Base-by-base conservation (phyloP, 306 rosid species). In the Sicyos edulis region DNA sequence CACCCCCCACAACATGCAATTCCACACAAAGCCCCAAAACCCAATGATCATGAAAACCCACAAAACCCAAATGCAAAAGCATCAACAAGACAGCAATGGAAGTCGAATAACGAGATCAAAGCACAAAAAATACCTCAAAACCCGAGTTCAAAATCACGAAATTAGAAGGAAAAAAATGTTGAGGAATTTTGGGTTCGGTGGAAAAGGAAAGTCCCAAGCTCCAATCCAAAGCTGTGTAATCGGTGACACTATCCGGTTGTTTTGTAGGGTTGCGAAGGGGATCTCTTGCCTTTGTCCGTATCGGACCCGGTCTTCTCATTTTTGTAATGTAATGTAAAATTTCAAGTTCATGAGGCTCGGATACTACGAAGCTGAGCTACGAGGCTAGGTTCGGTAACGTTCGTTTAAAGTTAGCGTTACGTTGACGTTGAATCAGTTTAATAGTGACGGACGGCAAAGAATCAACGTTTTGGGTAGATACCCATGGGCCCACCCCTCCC, bases 381-480 rank as follows among this genome's bases (percentile, higher is more conserved):
- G 71, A 21, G 40, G 34, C 20, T 66, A 21, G 72, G 42, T 49
- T 68, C 22, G 72, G 45, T 40, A 40, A 40, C 45, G 45, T 40
- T 3, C 45, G 45, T 40, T 8, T 6, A 6, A 40, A 40, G 45
- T 40, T 40, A 40, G 45, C 45, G 45, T 40, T 40, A 40, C 45
- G 7, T 40, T 40, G 45, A 47, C 72, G 72, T 68, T 49, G 21
- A 47, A 22, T 22, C 20, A 21, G 14, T 21, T 4, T 13, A 68
- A 61, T 8, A 21, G 14, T 49, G 72, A 68, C 72, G 40, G 72
- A 68, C 72, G 72, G 72, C 72, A 47, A 4, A 68, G 57, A 68
- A 68, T 68, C 72, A 68, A 68, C 72, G 56, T 68, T 68, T 47
- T 13, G 4, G 21, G 22, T 17, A 68, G 21, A 68, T 67, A 67